Percentiles rank a stretch among this genome's conserved stretches.
Evolutionary conservation across 352 stramenopile species (phyloP).

Genomic region (Pythium phragmiticola): DNA sequence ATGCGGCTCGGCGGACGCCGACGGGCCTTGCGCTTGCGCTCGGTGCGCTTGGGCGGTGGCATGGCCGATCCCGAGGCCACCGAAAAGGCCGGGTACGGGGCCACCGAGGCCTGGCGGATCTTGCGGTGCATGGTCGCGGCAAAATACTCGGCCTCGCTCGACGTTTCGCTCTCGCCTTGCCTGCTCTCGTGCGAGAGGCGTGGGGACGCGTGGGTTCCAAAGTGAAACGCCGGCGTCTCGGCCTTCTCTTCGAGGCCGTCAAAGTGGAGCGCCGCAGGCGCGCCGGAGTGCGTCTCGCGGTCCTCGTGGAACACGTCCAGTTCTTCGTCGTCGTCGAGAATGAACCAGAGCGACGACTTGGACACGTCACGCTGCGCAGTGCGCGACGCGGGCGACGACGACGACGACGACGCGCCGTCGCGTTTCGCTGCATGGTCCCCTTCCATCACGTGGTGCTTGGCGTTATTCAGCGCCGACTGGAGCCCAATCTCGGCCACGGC

Average conservation of each 20-base stretch:
- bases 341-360: constrained; percentile 77
- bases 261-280: neutral
- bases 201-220: neutral
- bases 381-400: neutral
- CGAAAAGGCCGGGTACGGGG: constrained; percentile 4
- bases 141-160: neutral
- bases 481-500: constrained; percentile 25
- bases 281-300: neutral
- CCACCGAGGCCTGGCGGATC: neutral
- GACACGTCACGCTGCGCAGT: constrained; percentile 8
- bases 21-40: constrained; percentile 50
- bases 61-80: neutral
- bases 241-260: constrained; percentile 15
- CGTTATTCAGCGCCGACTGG: constrained; percentile 9
- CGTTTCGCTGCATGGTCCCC: neutral
- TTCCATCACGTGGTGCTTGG: constrained; percentile 5
- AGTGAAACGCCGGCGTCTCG: neutral
- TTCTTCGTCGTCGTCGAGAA: constrained; percentile 48
- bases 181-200: neutral
- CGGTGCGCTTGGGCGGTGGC: constrained; percentile 28
- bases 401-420: constrained; percentile 14
- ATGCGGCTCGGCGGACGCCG: constrained; percentile 57
- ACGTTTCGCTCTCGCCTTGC: neutral
- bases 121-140: constrained; percentile 14
- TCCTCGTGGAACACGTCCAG: constrained; percentile 10